A percentile compares a stretch with the other conserved stretches of the same genome.
Evolutionary conservation across 768 basidiomycete genomes (phyloP).

Genomic region (Amanita fuliginea): DNA sequence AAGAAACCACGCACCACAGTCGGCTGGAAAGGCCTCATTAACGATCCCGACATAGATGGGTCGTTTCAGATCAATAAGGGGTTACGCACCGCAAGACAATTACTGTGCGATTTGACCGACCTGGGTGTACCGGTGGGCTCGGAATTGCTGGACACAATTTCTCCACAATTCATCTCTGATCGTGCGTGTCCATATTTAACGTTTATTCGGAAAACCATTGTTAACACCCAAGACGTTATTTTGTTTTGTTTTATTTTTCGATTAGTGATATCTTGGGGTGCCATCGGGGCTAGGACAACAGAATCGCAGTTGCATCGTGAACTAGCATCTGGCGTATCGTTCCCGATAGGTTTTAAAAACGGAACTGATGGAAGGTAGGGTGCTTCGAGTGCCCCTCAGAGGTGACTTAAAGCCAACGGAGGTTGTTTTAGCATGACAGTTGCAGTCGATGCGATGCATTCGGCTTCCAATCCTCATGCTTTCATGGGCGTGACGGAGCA

Average conservation of each 20-base stretch:
- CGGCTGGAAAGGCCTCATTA: slow-evolving; percentile 94
- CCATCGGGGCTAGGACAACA: slow-evolving; percentile 95
- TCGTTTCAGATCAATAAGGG: slow-evolving; percentile 98
- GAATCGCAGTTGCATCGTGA: slow-evolving; percentile 97
- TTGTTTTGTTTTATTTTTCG: too few relatives aligned
- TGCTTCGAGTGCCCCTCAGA: slow-evolving; percentile 7
- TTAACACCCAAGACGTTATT: too few relatives aligned
- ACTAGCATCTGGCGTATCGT: slow-evolving; percentile 90
- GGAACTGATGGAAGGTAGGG: slow-evolving; percentile 87
- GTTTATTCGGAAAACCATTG: too few relatives aligned
- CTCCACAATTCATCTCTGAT: slow-evolving; percentile 77
- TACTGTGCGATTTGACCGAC: slow-evolving; percentile 85
- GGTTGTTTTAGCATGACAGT: slow-evolving; percentile 62
- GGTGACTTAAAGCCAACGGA: too few relatives aligned
- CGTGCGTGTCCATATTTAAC: slow-evolving; percentile 39
- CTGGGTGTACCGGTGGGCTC: slow-evolving; percentile 89
- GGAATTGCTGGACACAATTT: slow-evolving; percentile 76
- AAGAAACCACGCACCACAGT: slow-evolving; percentile 98
- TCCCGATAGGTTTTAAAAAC: slow-evolving; percentile 99
- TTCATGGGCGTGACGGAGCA: slow-evolving; percentile 92
- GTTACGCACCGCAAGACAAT: slow-evolving; percentile 73
- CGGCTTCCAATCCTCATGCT: slow-evolving; percentile 84
- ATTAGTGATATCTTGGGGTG: slow-evolving; percentile 81
- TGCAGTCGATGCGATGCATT: slow-evolving; percentile 95
- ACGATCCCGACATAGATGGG: slow-evolving; percentile 92